Conservation (phyloP, 78 protist species). For the Planoprotostelium fungivorum region DNA sequence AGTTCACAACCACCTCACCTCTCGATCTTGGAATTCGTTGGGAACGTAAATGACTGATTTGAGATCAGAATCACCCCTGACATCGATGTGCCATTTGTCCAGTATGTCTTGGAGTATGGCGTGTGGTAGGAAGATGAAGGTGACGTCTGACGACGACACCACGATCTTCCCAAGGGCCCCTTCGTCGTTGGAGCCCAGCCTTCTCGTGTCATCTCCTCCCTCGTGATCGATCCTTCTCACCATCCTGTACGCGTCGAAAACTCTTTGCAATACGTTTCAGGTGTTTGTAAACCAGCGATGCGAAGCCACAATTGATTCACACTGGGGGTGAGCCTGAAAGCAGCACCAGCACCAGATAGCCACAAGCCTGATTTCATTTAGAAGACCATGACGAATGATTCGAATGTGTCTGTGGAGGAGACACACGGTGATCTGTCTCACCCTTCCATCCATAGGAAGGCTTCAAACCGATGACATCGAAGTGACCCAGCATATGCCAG, state of each 20-base stretch:
- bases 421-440: no score
- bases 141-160: not conserved
- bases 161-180: not conserved
- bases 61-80: not conserved
- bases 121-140: not conserved
- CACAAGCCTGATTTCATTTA: not conserved
- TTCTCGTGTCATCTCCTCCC: not conserved
- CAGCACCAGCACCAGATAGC: not conserved
- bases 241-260: not conserved
- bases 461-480: not conserved
- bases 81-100: not conserved
- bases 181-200: not conserved
- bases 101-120: not conserved
- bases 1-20: not conserved
- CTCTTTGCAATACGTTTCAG: not conserved
- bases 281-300: not conserved
- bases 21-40: not conserved
- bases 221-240: not conserved
- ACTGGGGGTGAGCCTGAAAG: not conserved
- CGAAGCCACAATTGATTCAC: not conserved
- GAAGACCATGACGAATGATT: no score
- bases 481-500: not conserved
- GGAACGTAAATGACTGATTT: not conserved
- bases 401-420: not conserved
- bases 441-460: not conserved